Evolutionary conservation across 1,284 basidiomycete genomes (phyloP), one percentile per base, ranked within the genome.

Genomic region (Serendipita sp.): DNA sequence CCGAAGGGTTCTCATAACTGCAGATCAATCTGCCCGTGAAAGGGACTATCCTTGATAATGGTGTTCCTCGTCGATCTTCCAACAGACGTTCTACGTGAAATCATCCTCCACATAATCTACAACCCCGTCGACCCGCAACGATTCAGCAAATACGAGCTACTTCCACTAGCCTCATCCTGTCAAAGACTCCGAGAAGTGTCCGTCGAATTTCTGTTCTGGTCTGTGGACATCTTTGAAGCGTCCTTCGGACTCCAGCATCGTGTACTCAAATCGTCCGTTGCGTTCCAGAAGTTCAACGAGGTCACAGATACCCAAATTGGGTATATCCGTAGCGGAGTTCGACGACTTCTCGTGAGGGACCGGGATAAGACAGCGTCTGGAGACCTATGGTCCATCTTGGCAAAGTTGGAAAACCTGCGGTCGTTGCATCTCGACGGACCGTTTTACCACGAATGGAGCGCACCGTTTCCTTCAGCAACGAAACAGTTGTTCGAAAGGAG

Each of bases 401-500:
- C 17, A 17, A 29, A 35, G 26, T 10, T 58, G 10, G 26, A 34
- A 58, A 58, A 58, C 30, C 3, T 58, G n/a, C 53, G 53, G 30
- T 58, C 53, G n/a, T n/a, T 58, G 17, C 53, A 58, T 58, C n/a
- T 58, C 15, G 53, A 58, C n/a, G 53, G 53, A 32, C 53, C 17
- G 22, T 58, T 58, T 32, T 8, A 58, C 2, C n/a, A n/a, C 8
- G 15, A 5, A n/a, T 5, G 29, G 17, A 49, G 15, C 4, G 22
- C 22, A 22, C 45, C n/a, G 45, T 49, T 49, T 49, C 45, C 45
- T 8, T n/a, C 45, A 49, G 45, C 45, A 49, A 5, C 26, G 1
- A 1, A 49, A 49, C 8, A 8, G 8, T 15, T 49, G 8, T 49
- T 49, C 8, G 26, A 49, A 15, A 29, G 26, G 8, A 15, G 2